Evolutionary conservation across 2,329 filamentous ascomycete genomes (phyloP).

Genomic region (Penicillium verrucosum): DNA sequence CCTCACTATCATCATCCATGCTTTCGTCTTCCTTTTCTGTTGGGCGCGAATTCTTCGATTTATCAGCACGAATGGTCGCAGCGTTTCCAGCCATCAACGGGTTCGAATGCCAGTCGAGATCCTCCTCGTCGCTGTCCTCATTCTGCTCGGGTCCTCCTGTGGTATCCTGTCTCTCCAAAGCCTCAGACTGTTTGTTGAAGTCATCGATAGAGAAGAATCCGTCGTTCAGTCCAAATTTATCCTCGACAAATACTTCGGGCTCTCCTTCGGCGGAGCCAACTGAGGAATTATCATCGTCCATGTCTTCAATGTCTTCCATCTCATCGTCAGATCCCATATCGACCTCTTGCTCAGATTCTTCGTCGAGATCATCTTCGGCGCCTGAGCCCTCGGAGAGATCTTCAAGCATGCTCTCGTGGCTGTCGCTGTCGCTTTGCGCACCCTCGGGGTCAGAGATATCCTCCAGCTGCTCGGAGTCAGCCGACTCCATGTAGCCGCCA

Average conservation of each 20-base stretch:
- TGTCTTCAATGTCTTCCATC: constrained; percentile 7
- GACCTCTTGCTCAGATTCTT: constrained; percentile 11
- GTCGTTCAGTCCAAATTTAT: constrained; percentile 86
- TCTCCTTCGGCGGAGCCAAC: constrained; percentile 32
- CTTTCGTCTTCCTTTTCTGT: constrained; percentile 58
- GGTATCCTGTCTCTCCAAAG: constrained; percentile 80
- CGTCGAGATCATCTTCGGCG: constrained; percentile 15
- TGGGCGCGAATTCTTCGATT: constrained; percentile 21
- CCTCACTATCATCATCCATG: constrained; percentile 49
- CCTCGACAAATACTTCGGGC: constrained; percentile 60
- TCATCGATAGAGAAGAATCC: constrained; percentile 97
- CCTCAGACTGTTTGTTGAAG: constrained; percentile 92
- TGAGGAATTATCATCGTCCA: constrained; percentile 6
- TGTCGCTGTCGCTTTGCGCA: constrained; percentile 17
- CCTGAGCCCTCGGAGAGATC: constrained; percentile 11
- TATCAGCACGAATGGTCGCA: constrained; percentile 2
- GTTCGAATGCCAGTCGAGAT: constrained; percentile 85
- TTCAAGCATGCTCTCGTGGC: constrained; percentile 14
- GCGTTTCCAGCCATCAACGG: constrained; percentile 53
- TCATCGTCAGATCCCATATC: constrained; percentile 7
- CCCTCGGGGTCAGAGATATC: constrained; percentile 14
- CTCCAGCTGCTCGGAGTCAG: constrained; percentile 7
- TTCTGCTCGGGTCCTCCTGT: constrained; percentile 72
- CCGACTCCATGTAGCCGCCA: constrained; percentile 10
- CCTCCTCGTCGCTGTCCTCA: constrained; percentile 78